phyloP scores from a whole-genome alignment of 306 rosid species.

The Delonix regia region DNA sequence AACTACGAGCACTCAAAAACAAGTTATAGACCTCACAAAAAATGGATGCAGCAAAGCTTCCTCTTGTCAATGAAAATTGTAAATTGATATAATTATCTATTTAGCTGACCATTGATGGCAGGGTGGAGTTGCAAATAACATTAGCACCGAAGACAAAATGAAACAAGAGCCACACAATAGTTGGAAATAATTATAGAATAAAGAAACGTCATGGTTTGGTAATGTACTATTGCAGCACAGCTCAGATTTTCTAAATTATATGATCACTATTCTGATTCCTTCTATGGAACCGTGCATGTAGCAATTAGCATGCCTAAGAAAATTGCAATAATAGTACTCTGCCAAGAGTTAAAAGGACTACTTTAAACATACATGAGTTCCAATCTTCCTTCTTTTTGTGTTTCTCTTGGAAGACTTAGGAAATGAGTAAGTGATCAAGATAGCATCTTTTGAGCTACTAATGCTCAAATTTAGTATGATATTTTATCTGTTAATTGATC shows the following conservation, averaged over 20 bases:
- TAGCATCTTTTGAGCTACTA: slow-evolving; percentile 19
- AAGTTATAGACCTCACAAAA: not conserved
- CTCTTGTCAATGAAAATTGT: not conserved
- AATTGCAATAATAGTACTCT: not conserved
- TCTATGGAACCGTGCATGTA: not conserved
- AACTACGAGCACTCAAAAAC: not conserved
- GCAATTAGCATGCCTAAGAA: slow-evolving; percentile 2
- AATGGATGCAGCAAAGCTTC: not conserved
- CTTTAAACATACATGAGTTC: not conserved
- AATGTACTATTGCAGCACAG: not conserved
- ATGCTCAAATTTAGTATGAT: not conserved
- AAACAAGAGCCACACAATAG: not conserved
- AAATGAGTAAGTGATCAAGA: not conserved
- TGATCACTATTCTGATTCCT: not conserved
- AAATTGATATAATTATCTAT: too few species aligned
- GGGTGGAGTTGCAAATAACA: not conserved
- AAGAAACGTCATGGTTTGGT: not conserved
- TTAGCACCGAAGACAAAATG: not conserved
- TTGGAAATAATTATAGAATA: not conserved
- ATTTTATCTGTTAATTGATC: slow-evolving; percentile 12
- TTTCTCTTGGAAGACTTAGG: not conserved
- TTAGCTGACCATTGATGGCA: not conserved
- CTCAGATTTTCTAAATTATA: not conserved
- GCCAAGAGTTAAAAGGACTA: not conserved
- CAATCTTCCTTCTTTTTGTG: not conserved